Conservation (phyloP, 2,329 filamentous ascomycete species). For the Fusarium sororula region DNA sequence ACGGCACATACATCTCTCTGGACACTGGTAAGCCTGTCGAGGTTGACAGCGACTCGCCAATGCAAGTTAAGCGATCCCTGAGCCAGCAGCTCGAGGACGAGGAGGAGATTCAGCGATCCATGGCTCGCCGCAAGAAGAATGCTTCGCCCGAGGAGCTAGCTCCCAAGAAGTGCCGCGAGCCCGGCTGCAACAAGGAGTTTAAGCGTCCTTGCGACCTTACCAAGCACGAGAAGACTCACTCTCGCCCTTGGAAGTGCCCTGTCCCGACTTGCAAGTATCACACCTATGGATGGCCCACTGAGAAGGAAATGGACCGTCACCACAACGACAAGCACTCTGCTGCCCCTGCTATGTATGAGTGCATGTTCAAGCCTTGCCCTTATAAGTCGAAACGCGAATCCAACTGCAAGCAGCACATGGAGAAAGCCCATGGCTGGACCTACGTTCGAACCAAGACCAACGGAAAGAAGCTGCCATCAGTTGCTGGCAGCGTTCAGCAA, state of each 20-base stretch:
- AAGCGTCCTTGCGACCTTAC: conserved; percentile 97
- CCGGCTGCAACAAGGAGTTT: conserved; percentile 88
- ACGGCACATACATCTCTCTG: conserved; percentile 82
- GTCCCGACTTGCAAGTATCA: conserved; percentile 87
- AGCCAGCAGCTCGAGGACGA: conserved; percentile 79
- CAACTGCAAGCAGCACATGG: conserved; percentile 99
- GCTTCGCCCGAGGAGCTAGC: conserved; percentile 85
- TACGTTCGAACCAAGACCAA: conserved; percentile 95
- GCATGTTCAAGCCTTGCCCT: conserved; percentile 82
- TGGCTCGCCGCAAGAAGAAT: conserved; percentile 96
- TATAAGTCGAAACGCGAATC: conserved; percentile 96
- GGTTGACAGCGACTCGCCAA: conserved; percentile 59
- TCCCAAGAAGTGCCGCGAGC: conserved; percentile 78
- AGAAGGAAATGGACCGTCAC: conserved; percentile 97
- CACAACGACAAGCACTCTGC: conserved; percentile 94
- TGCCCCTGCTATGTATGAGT: conserved; percentile 83
- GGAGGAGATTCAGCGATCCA: conserved; percentile 86
- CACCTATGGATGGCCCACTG: conserved; percentile 91
- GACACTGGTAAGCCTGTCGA: conserved; percentile 74
- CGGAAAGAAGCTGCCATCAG: conserved; percentile 67
- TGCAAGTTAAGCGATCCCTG: conserved; percentile 71
- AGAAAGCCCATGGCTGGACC: conserved; percentile 92
- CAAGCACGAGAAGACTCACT: conserved; percentile 98
- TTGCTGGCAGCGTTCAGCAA: conserved; percentile 58
- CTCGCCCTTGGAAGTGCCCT: conserved; percentile 93